Base-by-base conservation (phyloP, 2,329 filamentous ascomycete species). In the Colletotrichum musicola region DNA sequence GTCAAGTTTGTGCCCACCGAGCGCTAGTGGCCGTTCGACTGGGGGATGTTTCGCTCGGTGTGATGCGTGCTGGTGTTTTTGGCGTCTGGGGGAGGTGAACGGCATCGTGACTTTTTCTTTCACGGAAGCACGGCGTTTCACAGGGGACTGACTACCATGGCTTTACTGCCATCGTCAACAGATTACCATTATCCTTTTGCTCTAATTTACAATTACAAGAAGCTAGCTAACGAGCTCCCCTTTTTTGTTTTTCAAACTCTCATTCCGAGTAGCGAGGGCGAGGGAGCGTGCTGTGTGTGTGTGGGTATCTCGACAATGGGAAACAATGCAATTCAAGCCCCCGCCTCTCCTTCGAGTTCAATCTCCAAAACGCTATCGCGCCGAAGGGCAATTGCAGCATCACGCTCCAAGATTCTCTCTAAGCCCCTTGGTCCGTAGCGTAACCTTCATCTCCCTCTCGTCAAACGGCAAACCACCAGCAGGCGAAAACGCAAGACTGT, bases 1-100 rank as follows among this genome's bases (percentile, higher is more conserved):
- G 89, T 91, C 73, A 91, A 90, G 79, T 89, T 90, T 77, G 85
- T 83, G 2, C 81, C 81, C 50, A 80, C 83, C 10, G 82, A 80
- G 40, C 62, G 72, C 20, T 73, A 69, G 66, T 69, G 66, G 66
- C 50, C 44, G 30, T 6, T 61, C 50, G 55, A 18, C n/a, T 22
- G 30, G 6, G 25, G 38, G 1, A 16, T 25, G 13, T 56, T 59
- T 16, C n/a, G 62, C 13, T 60, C 62, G 4, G 22, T 68, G 25
- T 68, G 22, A 59, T 53, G 25, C 22, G 55, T 13, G 5, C 14
- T 12, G 10, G 25, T 3, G 51, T 20, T 27, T 6, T 30, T 5
- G 18, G 20, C 4, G 49, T 12, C n/a, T 47, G 46, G 46, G 14
- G 18, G 13, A 38, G 47, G 27, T 35, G 7, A 7, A 35, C 3